Base-by-base conservation (phyloP, 2,329 filamentous ascomycete genomes). In the Metarhizium humberi region DNA sequence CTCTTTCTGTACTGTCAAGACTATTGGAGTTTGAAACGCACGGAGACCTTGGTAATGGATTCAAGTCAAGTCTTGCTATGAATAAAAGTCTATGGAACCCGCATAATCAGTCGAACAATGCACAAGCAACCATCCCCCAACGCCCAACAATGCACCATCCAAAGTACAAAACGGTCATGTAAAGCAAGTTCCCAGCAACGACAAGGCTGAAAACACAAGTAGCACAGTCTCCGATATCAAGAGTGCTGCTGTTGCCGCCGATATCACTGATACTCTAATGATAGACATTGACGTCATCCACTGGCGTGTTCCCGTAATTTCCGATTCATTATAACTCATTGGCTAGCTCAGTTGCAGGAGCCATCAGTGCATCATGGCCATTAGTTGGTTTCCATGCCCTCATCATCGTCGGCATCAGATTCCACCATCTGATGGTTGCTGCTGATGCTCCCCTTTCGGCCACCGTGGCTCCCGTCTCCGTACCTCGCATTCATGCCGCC, bases 311-410 rank as follows among this genome's bases (percentile, higher is more conserved):
- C n/a, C 42, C 42, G 7, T 45, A 20, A 20, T 45, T 45, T 16
- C 42, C 42, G 6, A 6, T 18, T 45, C 18, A 11, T 45, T 16
- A 25, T 45, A 20, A 45, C 18, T 45, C 42, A 16, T 45, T 8
- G 5, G 7, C n/a, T 45, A 16, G n/a, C 45, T 16, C 18, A 8
- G 20, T 29, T n/a, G 25, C 32, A 51, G 20, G 25, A 50, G 16
- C 32, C 54, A 18, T 48, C 11, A 25, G 29, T 51, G 54, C 50
- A 42, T 53, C 14, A 47, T 49, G 42, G n/a, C 34, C 52, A 46
- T 67, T 57, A 77, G 57, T 64, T 72, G 68, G 84, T 75, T 62
- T 85, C 81, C 80, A 84, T 84, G 56, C 79, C 80, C 52, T 85
- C 82, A 50, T 83, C 81, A 18, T 84, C 82, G 48, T 84, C 81